Conservation (phyloP, 2,329 filamentous ascomycete genomes). For the Alternaria solani region DNA sequence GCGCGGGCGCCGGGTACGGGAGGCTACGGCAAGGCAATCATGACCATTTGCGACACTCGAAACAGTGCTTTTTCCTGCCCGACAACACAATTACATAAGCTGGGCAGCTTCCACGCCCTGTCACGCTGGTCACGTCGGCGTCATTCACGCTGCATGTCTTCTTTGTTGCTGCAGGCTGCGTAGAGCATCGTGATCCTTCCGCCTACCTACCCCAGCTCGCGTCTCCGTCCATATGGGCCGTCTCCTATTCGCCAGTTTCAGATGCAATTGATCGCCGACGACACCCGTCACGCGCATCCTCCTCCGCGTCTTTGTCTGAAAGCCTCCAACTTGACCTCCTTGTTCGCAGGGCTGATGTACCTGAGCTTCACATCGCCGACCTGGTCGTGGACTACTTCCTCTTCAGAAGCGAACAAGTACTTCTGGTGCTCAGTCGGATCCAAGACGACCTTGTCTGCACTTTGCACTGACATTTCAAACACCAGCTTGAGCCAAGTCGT, state of each 20-base stretch:
- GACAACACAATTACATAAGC: conserved; percentile 5
- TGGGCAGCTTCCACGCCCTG: not conserved
- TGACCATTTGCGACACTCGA: conserved; percentile 9
- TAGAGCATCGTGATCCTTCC: not conserved
- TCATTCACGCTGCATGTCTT: not conserved
- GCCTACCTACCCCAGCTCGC: not conserved
- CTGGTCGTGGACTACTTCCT: conserved; percentile 47
- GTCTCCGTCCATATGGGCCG: conserved; percentile 4
- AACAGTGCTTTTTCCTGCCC: conserved; percentile 12
- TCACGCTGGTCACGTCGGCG: not conserved
- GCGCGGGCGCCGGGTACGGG: conserved; percentile 19
- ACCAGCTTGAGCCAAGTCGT: conserved; percentile 48
- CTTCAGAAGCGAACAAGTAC: conserved; percentile 52
- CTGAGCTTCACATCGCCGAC: conserved; percentile 37
- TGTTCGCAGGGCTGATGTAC: conserved; percentile 45
- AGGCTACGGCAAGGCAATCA: conserved; percentile 15
- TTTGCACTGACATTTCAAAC: conserved; percentile 48
- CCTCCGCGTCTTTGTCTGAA: conserved; percentile 37
- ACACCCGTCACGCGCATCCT: not conserved
- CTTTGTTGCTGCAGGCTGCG: not conserved
- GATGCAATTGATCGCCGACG: not conserved
- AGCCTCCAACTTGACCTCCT: conserved; percentile 45
- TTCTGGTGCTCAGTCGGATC: conserved; percentile 55
- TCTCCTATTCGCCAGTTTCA: conserved; percentile 12
- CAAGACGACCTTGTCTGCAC: conserved; percentile 32